Evolutionary conservation across 306 rosid species (phyloP).

Genomic region (Inga leiocalycina): DNA sequence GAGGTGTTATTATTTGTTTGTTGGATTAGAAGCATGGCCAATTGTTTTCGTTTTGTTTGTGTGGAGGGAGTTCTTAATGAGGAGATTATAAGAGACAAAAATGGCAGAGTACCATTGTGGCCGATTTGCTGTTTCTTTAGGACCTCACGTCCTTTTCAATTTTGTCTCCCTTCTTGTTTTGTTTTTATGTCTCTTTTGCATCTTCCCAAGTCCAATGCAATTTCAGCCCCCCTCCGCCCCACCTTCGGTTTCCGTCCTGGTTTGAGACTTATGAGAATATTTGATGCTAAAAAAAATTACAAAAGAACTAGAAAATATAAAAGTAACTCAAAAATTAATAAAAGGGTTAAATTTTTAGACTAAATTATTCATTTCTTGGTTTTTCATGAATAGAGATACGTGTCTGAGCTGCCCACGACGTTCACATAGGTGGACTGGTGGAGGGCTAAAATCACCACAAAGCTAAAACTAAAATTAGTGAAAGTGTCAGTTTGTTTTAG

Average conservation of each 20-base stretch:
- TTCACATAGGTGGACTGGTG: background rate
- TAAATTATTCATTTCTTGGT: too few relatives aligned
- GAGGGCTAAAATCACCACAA: background rate
- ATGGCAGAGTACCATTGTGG: background rate
- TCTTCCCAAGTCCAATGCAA: background rate
- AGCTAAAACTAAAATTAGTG: too few relatives aligned
- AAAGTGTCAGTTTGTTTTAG: too few relatives aligned
- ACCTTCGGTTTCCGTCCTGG: too few relatives aligned
- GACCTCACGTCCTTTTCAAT: slow-evolving; percentile 46
- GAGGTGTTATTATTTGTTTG: background rate
- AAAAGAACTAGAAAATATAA: too few relatives aligned
- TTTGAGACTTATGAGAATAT: too few relatives aligned
- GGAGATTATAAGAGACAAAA: slow-evolving; percentile 6
- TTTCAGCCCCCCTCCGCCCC: background rate
- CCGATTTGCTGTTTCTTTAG: slow-evolving; percentile 22
- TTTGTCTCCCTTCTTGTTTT: slow-evolving; percentile 28
- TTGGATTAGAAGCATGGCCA: background rate
- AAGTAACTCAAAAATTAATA: too few relatives aligned
- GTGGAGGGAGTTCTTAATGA: background rate
- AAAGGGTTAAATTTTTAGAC: too few relatives aligned
- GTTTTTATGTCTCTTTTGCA: background rate
- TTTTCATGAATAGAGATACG: background rate
- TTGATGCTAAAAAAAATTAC: too few relatives aligned
- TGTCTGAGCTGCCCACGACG: background rate
- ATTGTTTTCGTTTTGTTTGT: background rate